phyloP scores from a whole-genome alignment of 345 rosid genomes.

The Salix brachista region DNA sequence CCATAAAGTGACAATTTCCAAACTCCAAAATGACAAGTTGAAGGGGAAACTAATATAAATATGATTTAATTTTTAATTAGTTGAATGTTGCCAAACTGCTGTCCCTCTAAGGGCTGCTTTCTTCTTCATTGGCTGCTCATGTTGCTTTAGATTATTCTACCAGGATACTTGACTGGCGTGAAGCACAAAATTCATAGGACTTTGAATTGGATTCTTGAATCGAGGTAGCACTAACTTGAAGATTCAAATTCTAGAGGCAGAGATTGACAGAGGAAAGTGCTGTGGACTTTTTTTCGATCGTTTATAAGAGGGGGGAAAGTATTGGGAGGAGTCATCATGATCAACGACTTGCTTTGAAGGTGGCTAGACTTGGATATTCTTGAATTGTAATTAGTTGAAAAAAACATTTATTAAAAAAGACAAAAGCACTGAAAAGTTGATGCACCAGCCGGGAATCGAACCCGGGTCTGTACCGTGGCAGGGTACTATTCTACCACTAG shows the following conservation, averaged over 20 bases:
- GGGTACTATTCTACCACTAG: conserved; percentile 49
- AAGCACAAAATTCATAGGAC: not conserved
- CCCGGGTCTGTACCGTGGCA: conserved; percentile 30
- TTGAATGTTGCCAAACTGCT: not conserved
- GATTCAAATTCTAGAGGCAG: not conserved
- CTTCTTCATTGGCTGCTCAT: not conserved
- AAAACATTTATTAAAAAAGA: too few relatives aligned
- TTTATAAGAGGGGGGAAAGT: not conserved
- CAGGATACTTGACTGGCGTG: not conserved
- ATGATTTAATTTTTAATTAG: not conserved
- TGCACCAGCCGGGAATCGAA: conserved; percentile 25
- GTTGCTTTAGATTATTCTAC: not conserved
- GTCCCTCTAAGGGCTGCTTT: not conserved
- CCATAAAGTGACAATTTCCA: not conserved
- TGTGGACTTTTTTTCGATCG: not conserved
- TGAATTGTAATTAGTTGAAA: too few relatives aligned
- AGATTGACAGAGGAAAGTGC: not conserved
- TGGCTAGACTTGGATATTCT: not conserved
- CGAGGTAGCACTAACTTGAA: not conserved
- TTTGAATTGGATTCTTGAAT: not conserved
- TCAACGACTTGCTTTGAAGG: not conserved
- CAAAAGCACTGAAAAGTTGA: too few relatives aligned
- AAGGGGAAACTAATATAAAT: not conserved
- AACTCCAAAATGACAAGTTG: not conserved
- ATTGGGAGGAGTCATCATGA: not conserved